These are phyloP conservation scores for Psidium friedrichsthalianum DNA, from an alignment of 345 rosid species.

Conservation along the genomic window DNA sequence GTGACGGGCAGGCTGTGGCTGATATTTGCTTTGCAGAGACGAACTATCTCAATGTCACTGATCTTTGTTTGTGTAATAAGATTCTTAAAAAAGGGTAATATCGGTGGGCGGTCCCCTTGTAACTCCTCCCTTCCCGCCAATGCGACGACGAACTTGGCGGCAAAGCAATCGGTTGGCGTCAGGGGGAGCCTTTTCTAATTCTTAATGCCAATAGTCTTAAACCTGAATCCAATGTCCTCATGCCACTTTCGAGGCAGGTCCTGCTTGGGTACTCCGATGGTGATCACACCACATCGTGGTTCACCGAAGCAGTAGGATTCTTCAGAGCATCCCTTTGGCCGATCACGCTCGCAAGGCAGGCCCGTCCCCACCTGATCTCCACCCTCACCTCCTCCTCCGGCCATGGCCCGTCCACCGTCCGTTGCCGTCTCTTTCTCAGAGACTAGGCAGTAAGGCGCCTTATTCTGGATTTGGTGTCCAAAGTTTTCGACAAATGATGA, in stretches of 20 bases:
- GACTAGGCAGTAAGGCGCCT: accelerated
- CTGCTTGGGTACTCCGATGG: neutral
- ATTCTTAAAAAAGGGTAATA: neutral
- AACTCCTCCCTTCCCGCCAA: neutral
- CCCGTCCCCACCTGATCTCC: neutral
- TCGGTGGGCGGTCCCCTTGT: neutral
- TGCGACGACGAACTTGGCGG: neutral
- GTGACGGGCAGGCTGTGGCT: neutral
- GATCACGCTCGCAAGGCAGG: neutral
- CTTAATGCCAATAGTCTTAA: neutral
- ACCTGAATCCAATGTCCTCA: neutral
- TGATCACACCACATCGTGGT: neutral
- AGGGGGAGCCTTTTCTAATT: neutral
- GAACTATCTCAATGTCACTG: neutral
- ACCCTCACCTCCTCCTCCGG: neutral
- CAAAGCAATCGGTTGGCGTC: neutral
- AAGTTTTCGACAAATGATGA: too few relatives aligned
- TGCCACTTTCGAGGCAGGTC: neutral
- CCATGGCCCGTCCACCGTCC: neutral
- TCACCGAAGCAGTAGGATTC: neutral
- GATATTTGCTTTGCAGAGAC: neutral
- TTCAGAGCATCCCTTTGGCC: neutral
- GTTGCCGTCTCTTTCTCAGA: neutral
- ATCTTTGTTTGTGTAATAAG: neutral
- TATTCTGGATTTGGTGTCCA: too few relatives aligned